phyloP scores from a whole-genome alignment of 805 yeast species.

The Yarrowia sp. region DNA sequence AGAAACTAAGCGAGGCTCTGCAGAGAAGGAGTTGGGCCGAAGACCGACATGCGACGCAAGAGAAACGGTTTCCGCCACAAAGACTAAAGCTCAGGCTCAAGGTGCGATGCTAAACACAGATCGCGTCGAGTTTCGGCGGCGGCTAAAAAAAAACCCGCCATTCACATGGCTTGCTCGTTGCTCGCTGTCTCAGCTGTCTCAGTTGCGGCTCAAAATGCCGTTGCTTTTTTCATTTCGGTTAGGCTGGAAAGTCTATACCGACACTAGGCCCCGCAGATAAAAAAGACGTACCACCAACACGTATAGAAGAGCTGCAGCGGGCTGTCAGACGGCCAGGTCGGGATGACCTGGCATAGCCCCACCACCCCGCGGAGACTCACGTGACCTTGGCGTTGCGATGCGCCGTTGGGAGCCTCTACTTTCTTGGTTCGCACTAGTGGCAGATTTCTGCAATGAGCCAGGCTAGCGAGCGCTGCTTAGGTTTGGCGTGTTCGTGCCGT shows the following conservation, averaged over 20 bases:
- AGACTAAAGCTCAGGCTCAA: no score
- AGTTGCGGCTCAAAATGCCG: background rate
- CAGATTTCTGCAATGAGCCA: conserved; percentile 22
- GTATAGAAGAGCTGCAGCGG: background rate
- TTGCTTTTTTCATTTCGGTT: background rate
- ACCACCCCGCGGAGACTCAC: no score
- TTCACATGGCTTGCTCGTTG: background rate
- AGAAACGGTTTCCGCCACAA: no score
- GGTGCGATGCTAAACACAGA: no score
- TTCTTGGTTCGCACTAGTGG: conserved; percentile 15
- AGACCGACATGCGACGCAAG: no score
- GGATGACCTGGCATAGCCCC: background rate
- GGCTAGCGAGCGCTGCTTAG: background rate
- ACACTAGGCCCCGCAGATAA: background rate
- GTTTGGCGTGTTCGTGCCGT: background rate
- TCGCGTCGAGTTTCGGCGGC: no score
- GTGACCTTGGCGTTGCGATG: background rate
- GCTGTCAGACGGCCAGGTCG: background rate
- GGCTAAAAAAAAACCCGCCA: no score
- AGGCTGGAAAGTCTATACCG: background rate
- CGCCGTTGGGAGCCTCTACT: no score
- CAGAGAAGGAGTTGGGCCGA: no score
- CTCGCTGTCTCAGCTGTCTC: background rate
- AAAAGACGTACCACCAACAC: background rate
- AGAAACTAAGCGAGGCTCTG: no score